Percentiles rank a stretch among this genome's conserved stretches.
These are phyloP conservation scores for Ceratopteris richardii DNA, from an alignment of 75 land plant species.

Conservation along the genomic window DNA sequence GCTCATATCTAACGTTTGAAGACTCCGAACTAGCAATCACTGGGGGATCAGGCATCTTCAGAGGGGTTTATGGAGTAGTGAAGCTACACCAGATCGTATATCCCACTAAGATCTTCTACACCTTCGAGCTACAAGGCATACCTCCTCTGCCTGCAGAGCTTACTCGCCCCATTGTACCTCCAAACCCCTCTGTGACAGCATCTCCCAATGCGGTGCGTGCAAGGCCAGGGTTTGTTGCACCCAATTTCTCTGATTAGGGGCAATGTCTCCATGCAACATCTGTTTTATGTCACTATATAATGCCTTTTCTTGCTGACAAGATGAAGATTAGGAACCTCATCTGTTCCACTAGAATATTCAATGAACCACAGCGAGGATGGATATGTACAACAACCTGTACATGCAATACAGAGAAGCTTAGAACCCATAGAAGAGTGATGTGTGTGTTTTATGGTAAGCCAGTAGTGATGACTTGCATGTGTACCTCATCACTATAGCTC, in stretches of 20 bases:
- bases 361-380: too few species aligned
- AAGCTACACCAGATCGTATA: conserved; percentile 66
- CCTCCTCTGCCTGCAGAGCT: conserved; percentile 50
- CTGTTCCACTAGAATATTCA: too few species aligned
- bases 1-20: conserved; percentile 71
- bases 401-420: too few species aligned
- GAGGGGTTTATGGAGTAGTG: conserved; percentile 66
- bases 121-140: conserved; percentile 71
- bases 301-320: too few species aligned
- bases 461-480: too few species aligned
- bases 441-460: too few species aligned
- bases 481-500: too few species aligned
- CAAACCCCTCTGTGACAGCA: conserved; percentile 41
- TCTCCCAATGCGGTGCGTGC: conserved; percentile 46
- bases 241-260: conserved; percentile 55
- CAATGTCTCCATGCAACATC: too few species aligned
- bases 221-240: conserved; percentile 32
- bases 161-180: conserved; percentile 33
- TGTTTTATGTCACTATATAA: too few species aligned
- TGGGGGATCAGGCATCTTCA: conserved; percentile 80
- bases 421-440: too few species aligned
- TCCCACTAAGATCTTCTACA: conserved; percentile 88
- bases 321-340: too few species aligned
- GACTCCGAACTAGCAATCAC: conserved; percentile 69
- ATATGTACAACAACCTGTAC: too few species aligned